Percentiles rank a stretch among this genome's conserved stretches.
Conservation (phyloP, 805 yeast species). For the Wickerhamiella siamensis region DNA sequence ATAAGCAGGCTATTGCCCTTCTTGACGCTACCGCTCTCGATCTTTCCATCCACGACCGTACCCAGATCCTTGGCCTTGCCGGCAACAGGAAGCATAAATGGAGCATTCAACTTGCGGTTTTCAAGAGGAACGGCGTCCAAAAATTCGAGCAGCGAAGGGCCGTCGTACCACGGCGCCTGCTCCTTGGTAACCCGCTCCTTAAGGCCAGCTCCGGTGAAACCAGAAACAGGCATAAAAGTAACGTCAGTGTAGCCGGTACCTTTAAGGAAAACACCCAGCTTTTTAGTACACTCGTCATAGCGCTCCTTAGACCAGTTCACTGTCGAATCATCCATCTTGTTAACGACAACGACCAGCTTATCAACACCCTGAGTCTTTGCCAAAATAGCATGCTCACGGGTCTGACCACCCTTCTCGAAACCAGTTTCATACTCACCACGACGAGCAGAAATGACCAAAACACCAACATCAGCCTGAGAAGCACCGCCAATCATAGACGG, state of each 20-base stretch:
- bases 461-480: conserved; percentile 97
- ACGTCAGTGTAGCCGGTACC: conserved; percentile 88
- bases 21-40: conserved; percentile 87
- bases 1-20: conserved; percentile 60
- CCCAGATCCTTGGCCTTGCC: conserved; percentile 96
- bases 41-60: conserved; percentile 94
- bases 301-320: conserved; percentile 93
- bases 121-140: conserved; percentile 70
- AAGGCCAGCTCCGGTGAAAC: conserved; percentile 93
- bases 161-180: conserved; percentile 84
- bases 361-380: conserved; percentile 99
- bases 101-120: conserved; percentile 80
- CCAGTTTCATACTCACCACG: conserved; percentile 99
- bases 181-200: conserved; percentile 63
- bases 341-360: conserved; percentile 81
- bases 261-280: conserved; percentile 55
- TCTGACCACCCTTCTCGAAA: conserved; percentile 97
- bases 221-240: conserved; percentile 92
- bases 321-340: conserved; percentile 98
- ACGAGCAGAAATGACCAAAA: conserved; percentile 92
- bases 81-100: conserved; percentile 93
- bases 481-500: conserved; percentile 99
- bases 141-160: conserved; percentile 83
- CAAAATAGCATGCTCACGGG: conserved; percentile 91
- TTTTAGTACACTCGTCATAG: conserved; percentile 85